Evolutionary conservation across 2,329 filamentous ascomycete species (phyloP).

Genomic region (Alternaria solani): DNA sequence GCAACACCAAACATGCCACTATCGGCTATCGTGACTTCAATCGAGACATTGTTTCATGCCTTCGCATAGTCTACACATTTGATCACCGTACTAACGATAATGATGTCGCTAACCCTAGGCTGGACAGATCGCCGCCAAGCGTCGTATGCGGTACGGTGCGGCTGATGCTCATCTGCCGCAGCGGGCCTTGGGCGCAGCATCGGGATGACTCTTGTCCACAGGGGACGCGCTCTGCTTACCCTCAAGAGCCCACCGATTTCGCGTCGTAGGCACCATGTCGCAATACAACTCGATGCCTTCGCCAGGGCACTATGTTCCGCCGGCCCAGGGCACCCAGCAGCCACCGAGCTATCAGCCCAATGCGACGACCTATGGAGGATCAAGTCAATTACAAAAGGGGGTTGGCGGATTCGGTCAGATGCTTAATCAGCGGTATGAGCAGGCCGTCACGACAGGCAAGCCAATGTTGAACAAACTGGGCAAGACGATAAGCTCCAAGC

Average conservation of each 20-base stretch:
- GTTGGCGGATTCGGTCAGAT: slow-evolving; percentile 39
- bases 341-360: slow-evolving; percentile 28
- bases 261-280: slow-evolving; percentile 32
- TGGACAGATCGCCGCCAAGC: slow-evolving; percentile 20
- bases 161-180: slow-evolving; percentile 16
- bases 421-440: slow-evolving; percentile 38
- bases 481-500: slow-evolving; percentile 48
- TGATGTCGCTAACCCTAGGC: slow-evolving; percentile 14
- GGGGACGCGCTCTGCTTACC: too few species aligned
- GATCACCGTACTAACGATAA: slow-evolving; percentile 1
- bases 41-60: background rate
- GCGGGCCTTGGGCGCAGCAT: slow-evolving; percentile 9
- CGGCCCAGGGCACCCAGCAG: slow-evolving; percentile 25
- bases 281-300: slow-evolving; percentile 43
- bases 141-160: slow-evolving; percentile 18
- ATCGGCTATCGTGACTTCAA: background rate
- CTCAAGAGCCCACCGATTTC: background rate
- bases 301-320: slow-evolving; percentile 39
- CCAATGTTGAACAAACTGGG: slow-evolving; percentile 48
- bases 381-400: slow-evolving; percentile 29
- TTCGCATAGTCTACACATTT: background rate
- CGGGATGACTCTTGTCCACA: background rate
- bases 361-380: slow-evolving; percentile 23
- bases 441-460: slow-evolving; percentile 46
- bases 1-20: background rate